Evolutionary conservation across 2,329 filamentous ascomycete species (phyloP).

Genomic region (Graphiopsis chlorocephala): DNA sequence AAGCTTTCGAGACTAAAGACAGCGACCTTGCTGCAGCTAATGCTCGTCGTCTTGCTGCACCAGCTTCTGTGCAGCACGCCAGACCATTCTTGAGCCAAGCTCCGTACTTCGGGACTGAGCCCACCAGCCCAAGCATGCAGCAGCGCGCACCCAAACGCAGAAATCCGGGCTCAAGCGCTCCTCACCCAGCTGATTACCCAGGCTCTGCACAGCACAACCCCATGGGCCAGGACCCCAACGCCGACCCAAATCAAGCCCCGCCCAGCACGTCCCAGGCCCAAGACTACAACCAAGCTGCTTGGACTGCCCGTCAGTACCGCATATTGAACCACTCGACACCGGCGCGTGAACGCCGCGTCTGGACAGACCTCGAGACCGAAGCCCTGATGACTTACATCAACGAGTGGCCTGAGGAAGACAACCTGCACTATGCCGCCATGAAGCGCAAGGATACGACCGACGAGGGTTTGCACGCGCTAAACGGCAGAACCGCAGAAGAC

Average conservation of each 20-base stretch:
- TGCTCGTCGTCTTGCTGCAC: conserved; percentile 37
- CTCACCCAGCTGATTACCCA: conserved; percentile 17
- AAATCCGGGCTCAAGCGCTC: conserved; percentile 33
- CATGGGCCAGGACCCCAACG: conserved; percentile 7
- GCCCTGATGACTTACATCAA: conserved; percentile 50
- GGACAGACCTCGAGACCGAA: conserved; percentile 36
- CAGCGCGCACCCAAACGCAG: conserved; percentile 26
- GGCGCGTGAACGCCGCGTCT: conserved; percentile 20
- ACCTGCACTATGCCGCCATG: conserved; percentile 48
- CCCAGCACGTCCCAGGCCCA: neutral
- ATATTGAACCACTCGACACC: conserved; percentile 14
- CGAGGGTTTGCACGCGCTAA: conserved; percentile 29
- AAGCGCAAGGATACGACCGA: conserved; percentile 32
- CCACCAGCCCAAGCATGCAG: conserved; percentile 6
- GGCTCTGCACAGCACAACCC: conserved; percentile 18
- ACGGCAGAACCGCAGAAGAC: conserved; percentile 49
- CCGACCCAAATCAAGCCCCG: conserved; percentile 15
- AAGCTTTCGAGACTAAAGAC: conserved; percentile 44
- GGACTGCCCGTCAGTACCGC: conserved; percentile 23
- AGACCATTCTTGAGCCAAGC: conserved; percentile 12
- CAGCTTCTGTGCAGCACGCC: conserved; percentile 19
- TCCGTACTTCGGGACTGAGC: conserved; percentile 11
- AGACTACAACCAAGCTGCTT: conserved; percentile 23
- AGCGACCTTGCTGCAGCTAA: conserved; percentile 32
- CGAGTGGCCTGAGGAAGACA: conserved; percentile 39